Evolutionary conservation across 2,329 filamentous ascomycete species (phyloP), one percentile per base, ranked within the genome.

Genomic region (Fonsecaea monophora): DNA sequence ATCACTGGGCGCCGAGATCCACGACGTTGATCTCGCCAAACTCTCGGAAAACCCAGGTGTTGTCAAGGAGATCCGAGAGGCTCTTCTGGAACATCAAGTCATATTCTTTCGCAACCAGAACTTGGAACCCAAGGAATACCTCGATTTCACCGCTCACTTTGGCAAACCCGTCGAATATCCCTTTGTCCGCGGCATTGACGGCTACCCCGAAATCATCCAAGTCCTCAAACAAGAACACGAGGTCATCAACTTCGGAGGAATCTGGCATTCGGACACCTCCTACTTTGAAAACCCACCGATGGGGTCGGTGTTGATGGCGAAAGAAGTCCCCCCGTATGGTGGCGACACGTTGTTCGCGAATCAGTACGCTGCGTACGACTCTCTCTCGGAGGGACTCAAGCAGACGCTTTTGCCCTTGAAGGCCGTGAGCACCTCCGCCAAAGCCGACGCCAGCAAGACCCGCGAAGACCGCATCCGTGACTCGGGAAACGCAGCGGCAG

Each of bases 341-440:
- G 76, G 76, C 13, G 76, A 78, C 62, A 78, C 76, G 0, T 64
- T 72, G 4, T 77, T 74, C 63, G 70, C 70, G 3, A 73, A 74
- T 30, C 72, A 74, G 57, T 73, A 74, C 25, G 73, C 70, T 18
- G 72, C 74, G 4, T 77, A 76, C 50, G 73, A 76, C 35, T 64
- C 74, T 6, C 71, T 78, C 2, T 76, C 74, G 13, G 73, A 76
- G 45, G 76, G 75, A 3, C 69, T 78, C 12, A 71, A 67, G 38
- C 70, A 71, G 3, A 66, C 71, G 12, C 74, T 77, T 18, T 70
- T 69, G 38, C 71, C 69, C 2, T 60, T 75, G 56, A 72, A 70
- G 40, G 77, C 77, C 15, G 69, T 72, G 32, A 72, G 48, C 38
- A 71, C 70, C 4, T 71, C 69, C 10, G 54, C 67, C 15, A 72